phyloP scores from a whole-genome alignment of 768 basidiomycete genomes.

The Tylopilus felleus region DNA sequence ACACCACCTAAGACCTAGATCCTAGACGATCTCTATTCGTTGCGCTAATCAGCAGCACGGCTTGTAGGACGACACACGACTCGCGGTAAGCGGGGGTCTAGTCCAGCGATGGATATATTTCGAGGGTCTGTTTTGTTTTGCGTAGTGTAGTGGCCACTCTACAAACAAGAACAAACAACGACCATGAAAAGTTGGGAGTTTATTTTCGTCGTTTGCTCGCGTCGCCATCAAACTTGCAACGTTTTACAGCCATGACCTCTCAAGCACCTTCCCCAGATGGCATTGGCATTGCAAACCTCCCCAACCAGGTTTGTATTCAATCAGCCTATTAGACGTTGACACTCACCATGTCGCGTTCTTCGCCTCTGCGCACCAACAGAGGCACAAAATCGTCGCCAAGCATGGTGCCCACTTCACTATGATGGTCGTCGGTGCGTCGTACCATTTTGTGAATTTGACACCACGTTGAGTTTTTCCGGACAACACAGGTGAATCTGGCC shows the following conservation, averaged over 20 bases:
- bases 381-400: slow-evolving; percentile 99
- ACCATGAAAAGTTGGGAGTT: slow-evolving; percentile 23
- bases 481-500: slow-evolving; percentile 82
- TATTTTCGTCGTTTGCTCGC: slow-evolving; percentile 17
- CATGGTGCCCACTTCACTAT: slow-evolving; percentile 96
- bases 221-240: slow-evolving; percentile 15
- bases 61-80: no score
- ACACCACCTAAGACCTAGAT: slow-evolving; percentile 6
- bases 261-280: slow-evolving; percentile 53
- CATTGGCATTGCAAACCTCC: slow-evolving; percentile 94
- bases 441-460: neutral
- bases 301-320: slow-evolving; percentile 77
- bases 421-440: slow-evolving; percentile 87
- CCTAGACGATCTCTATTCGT: no score
- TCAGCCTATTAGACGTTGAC: neutral
- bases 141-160: slow-evolving; percentile 14
- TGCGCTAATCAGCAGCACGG: no score
- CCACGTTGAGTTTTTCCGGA: neutral
- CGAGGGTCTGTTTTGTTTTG: neutral
- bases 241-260: slow-evolving; percentile 24
- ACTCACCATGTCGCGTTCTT: neutral
- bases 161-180: slow-evolving; percentile 27
- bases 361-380: slow-evolving; percentile 42
- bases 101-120: no score
- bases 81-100: no score